Evolutionary conservation across 768 basidiomycete species (phyloP), one percentile per base, ranked within the genome.

Genomic region (Suillus hirtellus): DNA sequence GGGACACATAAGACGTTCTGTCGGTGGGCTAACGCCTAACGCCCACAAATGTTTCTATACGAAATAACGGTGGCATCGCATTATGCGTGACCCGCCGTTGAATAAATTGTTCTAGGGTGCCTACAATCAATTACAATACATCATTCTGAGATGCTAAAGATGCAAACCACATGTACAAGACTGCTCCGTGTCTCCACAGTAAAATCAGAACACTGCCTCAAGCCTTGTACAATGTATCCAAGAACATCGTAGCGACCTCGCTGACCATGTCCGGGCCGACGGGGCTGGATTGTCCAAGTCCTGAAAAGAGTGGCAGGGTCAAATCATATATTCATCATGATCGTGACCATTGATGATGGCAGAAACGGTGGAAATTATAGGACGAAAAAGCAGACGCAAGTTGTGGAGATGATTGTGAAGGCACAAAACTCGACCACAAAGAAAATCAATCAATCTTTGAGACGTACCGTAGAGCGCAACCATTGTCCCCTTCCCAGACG

Each of bases 151-250:
- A 34, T 56, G 24, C 55, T 40, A 27, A 40, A 40, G 24, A 40
- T 24, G 55, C 38, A 58, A 58, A 58, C 42, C 56, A 58, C 24
- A 19, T 42, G 17, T 42, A 42, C 52, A 35, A 34, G 34, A 53
- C 6, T 53, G 19, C 52, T 35, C 52, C 31, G 2, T 35, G 5
- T 35, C 19, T 53, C 19, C 31, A 19, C 52, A 53, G 52, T 19
- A 53, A 53, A 34, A 4, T 5, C 11, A 35, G 52, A 53, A 19
- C 6, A 58, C 31, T 60, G n/a, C 27, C 24, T 76, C 75, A 92
- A 21, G 89, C 90, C 75, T 90, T 89, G 79, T 94, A 95, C 68
- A 95, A 65, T 59, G 90, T 81, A 74, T 95, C 92, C 72, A 96
- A 76, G 77, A 91, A 95, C 21, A 86, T 82, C n/a, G 86, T 84